Base-by-base conservation (phyloP, 208 protist genomes). In the Trypanosomatidae sp. region DNA sequence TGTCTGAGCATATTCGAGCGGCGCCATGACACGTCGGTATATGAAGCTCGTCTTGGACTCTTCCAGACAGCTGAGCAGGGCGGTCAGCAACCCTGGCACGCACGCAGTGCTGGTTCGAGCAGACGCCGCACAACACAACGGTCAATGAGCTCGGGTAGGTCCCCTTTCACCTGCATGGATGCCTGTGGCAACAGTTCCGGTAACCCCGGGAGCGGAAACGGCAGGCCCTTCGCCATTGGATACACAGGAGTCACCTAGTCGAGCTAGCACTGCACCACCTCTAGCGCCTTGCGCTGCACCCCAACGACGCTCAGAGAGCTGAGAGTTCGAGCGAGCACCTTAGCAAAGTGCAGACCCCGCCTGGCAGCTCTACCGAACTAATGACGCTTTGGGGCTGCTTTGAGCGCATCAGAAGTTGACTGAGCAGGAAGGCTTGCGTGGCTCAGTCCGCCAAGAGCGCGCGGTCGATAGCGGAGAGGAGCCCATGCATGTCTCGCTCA, bases 271-370 rank as follows among this genome's bases (percentile, higher is more conserved):
- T 83, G 75, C 50, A 89, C 47, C 65, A 80, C 80, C 77, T 92
- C 87, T 15, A 94, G 64, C 28, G 87, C 86, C 77, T 90, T 89
- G 22, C 90, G 87, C 69, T 94, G 90, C 73, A 94, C 87, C 0
- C 87, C 90, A 39, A 90, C 77, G 4, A 86, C 85, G 41, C 79
- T 78, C 56, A 84, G 79, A 19, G 84, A 60, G 52, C 88, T 84
- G 12, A 92, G 68, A 33, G 69, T 79, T 19, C 83, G 79, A 73
- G 69, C 81, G 15, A 92, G 50, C 22, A 76, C 81, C 46, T 81
- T 84, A 3, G 71, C 78, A 36, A 91, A 79, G 46, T 83, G 74
- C 5, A 60, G 56, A 5, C 36, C 15, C 79, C 74, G 56, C 91
- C 78, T 1, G 80, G 82, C 71, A 89, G 52, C 53, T 75, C 68